phyloP scores from a whole-genome alignment of 257 asterid genomes.

The Marsdenia floribunda region DNA sequence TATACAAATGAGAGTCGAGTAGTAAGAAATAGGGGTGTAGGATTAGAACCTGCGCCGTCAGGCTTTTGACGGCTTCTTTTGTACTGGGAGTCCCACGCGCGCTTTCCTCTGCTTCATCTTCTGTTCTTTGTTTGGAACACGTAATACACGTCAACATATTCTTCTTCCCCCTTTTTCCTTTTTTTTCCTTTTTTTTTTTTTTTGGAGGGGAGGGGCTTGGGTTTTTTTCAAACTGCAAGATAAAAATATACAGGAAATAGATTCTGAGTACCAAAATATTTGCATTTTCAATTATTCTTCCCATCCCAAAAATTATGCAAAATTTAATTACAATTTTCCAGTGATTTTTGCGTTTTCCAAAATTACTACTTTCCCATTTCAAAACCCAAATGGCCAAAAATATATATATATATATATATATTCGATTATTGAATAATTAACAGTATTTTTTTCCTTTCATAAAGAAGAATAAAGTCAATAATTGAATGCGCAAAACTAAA shows the following conservation, averaged over 20 bases:
- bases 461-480: slow-evolving; percentile 27
- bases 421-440: neutral
- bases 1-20: too few relatives aligned
- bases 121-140: slow-evolving; percentile 86
- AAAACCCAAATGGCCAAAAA: too few relatives aligned
- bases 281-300: neutral
- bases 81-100: slow-evolving; percentile 85
- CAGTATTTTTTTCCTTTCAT: neutral
- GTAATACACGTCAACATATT: slow-evolving; percentile 98
- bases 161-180: neutral
- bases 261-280: neutral
- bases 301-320: neutral
- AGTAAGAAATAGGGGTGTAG: slow-evolving; percentile 9
- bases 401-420: neutral
- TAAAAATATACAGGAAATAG: neutral
- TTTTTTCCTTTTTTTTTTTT: neutral
- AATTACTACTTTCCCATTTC: neutral
- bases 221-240: slow-evolving; percentile 22
- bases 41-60: slow-evolving; percentile 76
- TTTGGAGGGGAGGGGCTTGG: neutral
- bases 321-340: neutral
- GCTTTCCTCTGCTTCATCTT: slow-evolving; percentile 56
- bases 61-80: slow-evolving; percentile 99
- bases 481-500: slow-evolving; percentile 40
- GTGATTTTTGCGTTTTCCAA: neutral